Base-by-base conservation (phyloP, 148 eudicot genomes). In the Pouteria glomerata region DNA sequence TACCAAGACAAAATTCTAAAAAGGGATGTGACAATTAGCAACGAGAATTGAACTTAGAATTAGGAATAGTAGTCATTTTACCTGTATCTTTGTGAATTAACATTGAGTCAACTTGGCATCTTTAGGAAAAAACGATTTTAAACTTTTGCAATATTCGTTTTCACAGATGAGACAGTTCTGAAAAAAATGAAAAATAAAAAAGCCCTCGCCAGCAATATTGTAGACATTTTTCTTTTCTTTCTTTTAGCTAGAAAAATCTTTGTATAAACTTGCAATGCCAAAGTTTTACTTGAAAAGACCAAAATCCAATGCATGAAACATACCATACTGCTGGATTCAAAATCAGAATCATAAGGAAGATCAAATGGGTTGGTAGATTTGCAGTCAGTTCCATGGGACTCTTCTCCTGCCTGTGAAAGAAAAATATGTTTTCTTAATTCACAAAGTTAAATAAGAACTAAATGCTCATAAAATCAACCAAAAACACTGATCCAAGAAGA, bases 301-400 rank as follows among this genome's bases (percentile, higher is more conserved):
- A 48, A 60, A 37, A 21, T 57, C 26, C 31, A 27, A n/a, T 31
- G 50, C 30, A 51, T 2, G n/a, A 30, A 59, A 82, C 86, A 51
- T 89, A 93, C 98, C 92, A 51, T 78, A 80, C 80, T 77, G 77
- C 82, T 82, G 23, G 83, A 71, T 68, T 84, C 89, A 50, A 80
- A 75, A 71, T 77, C 90, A 59, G 80, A 73, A 66, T 87, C 90
- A 78, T 76, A 81, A 41, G 87, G 82, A 74, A 83, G 73, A 79
- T 93, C 98, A 62, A 93, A 93, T 41, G 98, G 98, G 58, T 93
- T 93, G 76, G 77, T 66, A 68, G 96, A 74, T 69, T 80, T 88
- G 72, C 52, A 76, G 12, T 75, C 78, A 65, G 72, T 58, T 68
- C 35, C 66, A 63, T 71, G 73, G 23, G 80, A 37, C 35, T 67